Base-by-base conservation (phyloP, 192 early-diverging fungal species). In the Thoreauomyces humboldtii region DNA sequence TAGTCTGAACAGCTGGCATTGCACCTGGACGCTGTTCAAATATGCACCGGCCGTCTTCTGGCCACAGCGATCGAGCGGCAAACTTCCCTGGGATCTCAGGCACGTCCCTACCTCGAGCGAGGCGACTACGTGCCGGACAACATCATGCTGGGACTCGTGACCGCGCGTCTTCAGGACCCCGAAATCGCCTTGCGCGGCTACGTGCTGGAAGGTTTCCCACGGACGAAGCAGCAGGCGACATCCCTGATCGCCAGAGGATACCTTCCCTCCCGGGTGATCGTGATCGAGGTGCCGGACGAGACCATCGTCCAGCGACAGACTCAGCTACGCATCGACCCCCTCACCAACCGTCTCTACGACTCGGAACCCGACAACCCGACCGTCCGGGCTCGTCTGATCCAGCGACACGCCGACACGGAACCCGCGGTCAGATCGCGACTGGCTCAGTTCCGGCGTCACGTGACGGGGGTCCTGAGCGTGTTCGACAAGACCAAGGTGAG, bases 61-160 rank as follows among this genome's bases (percentile, higher is more conserved):
- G 12, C 59, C 15, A 52, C 42, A 4, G 81, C 81, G 4, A 74
- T 80, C 31, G 73, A 83, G 37, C 72, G 71, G 17, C 72, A 74
- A 48, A 83, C 70, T 2, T 59, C 66, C 15, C 44, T 75, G 15
- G 81, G 81, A 1, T 46, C 75, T 12, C 81, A 83, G 55, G 76
- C 77, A 0, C 71, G 70, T 25, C 63, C 81, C 9, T 78, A 59
- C 56, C 72, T 83, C 61, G 81, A 83, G 41, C 53, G 60, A 4
- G 77, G 81, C 3, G 68, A 77, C 22, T 67, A 80, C n/a, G 82
- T 84, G 0, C 77, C 82, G 0, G 82, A 84, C 51, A 59, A 67
- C n/a, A 67, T 84, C 25, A 75, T 84, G 63, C 58, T 70, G 31
- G 74, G 71, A 25, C 52, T 84, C n/a, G 66, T 84, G 15, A 42